Evolutionary conservation across 139 green algal species (phyloP).

Genomic region (Picochlorum sp.): DNA sequence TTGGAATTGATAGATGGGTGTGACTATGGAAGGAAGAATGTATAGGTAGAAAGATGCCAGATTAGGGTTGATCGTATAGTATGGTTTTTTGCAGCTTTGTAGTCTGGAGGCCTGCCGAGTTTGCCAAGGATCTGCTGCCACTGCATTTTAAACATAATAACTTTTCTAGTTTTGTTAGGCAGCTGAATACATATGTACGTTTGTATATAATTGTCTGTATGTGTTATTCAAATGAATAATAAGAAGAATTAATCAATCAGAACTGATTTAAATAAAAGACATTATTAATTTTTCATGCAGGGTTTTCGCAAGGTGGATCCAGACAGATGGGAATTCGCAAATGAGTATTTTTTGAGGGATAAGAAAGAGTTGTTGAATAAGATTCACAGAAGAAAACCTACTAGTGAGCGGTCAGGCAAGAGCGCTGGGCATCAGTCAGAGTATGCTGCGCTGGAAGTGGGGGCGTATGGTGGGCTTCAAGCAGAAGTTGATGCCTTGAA

Average conservation of each 20-base stretch:
- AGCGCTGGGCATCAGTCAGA: neutral
- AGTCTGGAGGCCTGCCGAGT: slow-evolving; percentile 85
- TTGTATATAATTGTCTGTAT: slow-evolving; percentile 20
- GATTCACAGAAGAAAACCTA: slow-evolving; percentile 73
- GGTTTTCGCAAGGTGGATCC: slow-evolving; percentile 94
- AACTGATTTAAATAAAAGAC: slow-evolving; percentile 16
- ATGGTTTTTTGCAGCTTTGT: slow-evolving; percentile 58
- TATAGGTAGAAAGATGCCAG: too few species aligned
- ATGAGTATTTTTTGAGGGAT: slow-evolving; percentile 77
- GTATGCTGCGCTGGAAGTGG: slow-evolving; percentile 43
- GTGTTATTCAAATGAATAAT: neutral
- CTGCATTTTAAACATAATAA: slow-evolving; percentile 97
- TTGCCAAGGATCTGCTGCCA: slow-evolving; percentile 79
- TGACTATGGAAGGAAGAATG: neutral
- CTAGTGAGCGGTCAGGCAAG: too few species aligned
- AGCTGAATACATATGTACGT: slow-evolving; percentile 98
- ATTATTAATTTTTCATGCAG: too few species aligned
- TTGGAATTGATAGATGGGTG: neutral
- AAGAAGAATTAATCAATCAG: neutral
- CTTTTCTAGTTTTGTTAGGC: slow-evolving; percentile 89
- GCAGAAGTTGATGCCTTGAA: slow-evolving; percentile 71
- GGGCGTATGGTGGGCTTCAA: slow-evolving; percentile 53
- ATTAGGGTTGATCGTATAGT: neutral
- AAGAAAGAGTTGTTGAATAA: slow-evolving; percentile 57
- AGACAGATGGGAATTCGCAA: slow-evolving; percentile 96